These are phyloP conservation scores for Penicillium goetzii DNA, from an alignment of 495 filamentous ascomycete genomes.

Conservation along the genomic window DNA sequence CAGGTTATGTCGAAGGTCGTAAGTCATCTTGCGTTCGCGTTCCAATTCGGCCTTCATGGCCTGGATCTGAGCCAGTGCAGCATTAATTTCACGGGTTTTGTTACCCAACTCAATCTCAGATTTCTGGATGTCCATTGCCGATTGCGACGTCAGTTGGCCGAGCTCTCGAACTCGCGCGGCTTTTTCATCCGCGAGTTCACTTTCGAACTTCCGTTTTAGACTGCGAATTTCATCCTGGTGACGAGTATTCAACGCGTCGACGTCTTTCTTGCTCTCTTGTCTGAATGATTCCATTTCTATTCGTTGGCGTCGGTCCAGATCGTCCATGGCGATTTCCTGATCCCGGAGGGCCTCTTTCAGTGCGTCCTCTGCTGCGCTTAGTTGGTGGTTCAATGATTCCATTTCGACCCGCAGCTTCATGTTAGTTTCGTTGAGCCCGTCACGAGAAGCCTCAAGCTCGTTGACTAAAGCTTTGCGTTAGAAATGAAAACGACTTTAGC, in stretches of 20 bases:
- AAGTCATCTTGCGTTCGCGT: slow-evolving; percentile 60
- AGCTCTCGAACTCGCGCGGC: slow-evolving; percentile 63
- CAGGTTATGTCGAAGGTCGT: slow-evolving; percentile 62
- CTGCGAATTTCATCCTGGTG: slow-evolving; percentile 56
- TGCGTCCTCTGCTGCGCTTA: slow-evolving; percentile 45
- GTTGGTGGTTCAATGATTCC: slow-evolving; percentile 55
- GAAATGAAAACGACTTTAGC: not conserved
- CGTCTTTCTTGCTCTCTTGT: slow-evolving; percentile 46
- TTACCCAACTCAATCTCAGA: slow-evolving; percentile 62
- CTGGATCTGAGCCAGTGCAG: slow-evolving; percentile 57
- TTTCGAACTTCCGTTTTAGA: slow-evolving; percentile 51
- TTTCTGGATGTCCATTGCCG: slow-evolving; percentile 65
- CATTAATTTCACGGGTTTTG: slow-evolving; percentile 63
- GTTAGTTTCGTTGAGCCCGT: slow-evolving; percentile 60
- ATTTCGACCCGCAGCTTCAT: slow-evolving; percentile 60
- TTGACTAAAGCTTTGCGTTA: slow-evolving; percentile 52
- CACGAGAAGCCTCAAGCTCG: slow-evolving; percentile 65
- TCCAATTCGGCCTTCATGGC: slow-evolving; percentile 61
- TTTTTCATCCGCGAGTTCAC: slow-evolving; percentile 69
- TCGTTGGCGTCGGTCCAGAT: slow-evolving; percentile 53
- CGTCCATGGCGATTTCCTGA: slow-evolving; percentile 62
- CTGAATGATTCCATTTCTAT: slow-evolving; percentile 49
- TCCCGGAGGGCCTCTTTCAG: slow-evolving; percentile 56
- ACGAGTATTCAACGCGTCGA: slow-evolving; percentile 41
- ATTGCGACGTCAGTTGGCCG: slow-evolving; percentile 62